phyloP scores from a whole-genome alignment of 2,329 filamentous ascomycete genomes.

The Cladophialophora chaetospira region DNA sequence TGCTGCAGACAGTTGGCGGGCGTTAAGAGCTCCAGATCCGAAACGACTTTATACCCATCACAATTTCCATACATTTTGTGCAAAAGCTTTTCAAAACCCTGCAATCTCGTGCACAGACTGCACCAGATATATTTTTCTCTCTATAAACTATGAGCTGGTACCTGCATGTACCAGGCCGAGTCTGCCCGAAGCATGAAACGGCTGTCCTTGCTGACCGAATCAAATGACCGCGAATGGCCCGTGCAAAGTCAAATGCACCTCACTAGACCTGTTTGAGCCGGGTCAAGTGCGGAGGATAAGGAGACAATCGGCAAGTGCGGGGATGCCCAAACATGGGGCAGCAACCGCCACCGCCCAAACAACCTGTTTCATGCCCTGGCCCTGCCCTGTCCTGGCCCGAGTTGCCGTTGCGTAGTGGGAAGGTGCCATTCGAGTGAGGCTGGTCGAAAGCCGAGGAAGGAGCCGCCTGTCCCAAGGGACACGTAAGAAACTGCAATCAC shows the following conservation, averaged over 20 bases:
- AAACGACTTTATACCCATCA: not conserved
- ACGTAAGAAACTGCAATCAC: not conserved
- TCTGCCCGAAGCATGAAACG: conserved; percentile 7
- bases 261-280: not conserved
- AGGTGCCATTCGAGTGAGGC: conserved; percentile 1
- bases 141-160: not conserved
- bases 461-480: not conserved
- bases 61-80: not conserved
- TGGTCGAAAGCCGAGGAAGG: not conserved
- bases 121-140: no score
- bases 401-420: not conserved
- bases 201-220: not conserved
- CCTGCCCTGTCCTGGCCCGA: no score
- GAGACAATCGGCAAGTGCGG: conserved; percentile 15
- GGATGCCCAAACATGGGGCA: not conserved
- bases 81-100: no score
- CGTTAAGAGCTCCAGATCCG: not conserved
- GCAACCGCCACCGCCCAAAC: not conserved
- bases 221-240: conserved; percentile 1
- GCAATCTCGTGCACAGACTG: no score
- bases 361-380: conserved; percentile 11
- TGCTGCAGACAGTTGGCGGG: not conserved
- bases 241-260: not conserved
- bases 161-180: conserved; percentile 9
- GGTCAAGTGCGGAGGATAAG: conserved; percentile 13